Evolutionary conservation across 1,284 basidiomycete species (phyloP).

Genomic region (Pseudozyma flocculosa): DNA sequence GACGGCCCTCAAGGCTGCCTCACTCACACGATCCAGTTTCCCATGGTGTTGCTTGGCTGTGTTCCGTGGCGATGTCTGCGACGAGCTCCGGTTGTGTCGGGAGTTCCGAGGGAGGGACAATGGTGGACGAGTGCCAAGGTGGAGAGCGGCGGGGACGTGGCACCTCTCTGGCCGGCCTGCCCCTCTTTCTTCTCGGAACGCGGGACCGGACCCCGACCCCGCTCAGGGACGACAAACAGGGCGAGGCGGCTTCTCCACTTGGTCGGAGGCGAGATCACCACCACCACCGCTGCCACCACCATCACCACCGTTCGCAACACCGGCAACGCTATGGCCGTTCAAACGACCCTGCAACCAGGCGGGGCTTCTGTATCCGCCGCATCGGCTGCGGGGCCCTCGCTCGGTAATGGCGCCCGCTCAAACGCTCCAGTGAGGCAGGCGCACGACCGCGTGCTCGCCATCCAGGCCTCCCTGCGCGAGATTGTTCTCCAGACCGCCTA

Average conservation of each 20-base stretch:
- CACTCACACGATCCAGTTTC: constrained; percentile 32
- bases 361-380: no score
- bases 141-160: no score
- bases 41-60: constrained; percentile 11
- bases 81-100: neutral
- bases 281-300: no score
- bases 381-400: no score
- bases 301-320: no score
- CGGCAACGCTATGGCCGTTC: no score
- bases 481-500: constrained; percentile 34
- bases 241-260: neutral
- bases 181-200: neutral
- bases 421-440: constrained; percentile 9
- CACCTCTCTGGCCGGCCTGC: neutral
- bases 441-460: constrained; percentile 17
- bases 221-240: neutral
- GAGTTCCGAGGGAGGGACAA: neutral
- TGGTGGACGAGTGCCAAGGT: no score
- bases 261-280: no score
- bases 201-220: neutral
- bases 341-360: neutral
- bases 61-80: neutral
- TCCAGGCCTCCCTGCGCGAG: constrained; percentile 24
- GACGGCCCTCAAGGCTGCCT: no score
- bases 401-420: no score